Evolutionary conservation across 441 rosid genomes (phyloP).

Genomic region (Populus hybrid): DNA sequence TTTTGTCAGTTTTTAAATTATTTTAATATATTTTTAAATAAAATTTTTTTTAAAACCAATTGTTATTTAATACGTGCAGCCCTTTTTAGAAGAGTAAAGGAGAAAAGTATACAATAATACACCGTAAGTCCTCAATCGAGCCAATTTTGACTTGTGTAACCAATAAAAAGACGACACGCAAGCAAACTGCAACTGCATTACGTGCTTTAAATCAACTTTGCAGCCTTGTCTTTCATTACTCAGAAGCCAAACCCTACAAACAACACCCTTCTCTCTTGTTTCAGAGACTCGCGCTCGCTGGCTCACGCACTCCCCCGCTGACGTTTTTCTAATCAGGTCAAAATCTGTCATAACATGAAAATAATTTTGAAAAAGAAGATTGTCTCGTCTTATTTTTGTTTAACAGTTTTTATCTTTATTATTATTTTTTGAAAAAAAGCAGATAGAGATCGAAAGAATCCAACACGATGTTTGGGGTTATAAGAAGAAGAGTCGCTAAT

Average conservation of each 20-base stretch:
- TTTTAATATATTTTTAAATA: too few relatives aligned
- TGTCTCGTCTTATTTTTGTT: background rate
- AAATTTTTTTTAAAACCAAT: too few relatives aligned
- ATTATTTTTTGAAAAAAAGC: background rate
- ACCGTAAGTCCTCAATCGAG: background rate
- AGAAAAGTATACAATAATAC: too few relatives aligned
- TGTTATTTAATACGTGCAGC: too few relatives aligned
- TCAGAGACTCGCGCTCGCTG: background rate
- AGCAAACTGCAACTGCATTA: background rate
- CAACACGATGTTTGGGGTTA: conserved; percentile 56
- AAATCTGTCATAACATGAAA: background rate
- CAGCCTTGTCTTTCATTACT: background rate
- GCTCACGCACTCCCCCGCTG: background rate
- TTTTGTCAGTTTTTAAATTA: too few relatives aligned
- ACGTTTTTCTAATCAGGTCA: background rate
- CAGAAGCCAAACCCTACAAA: background rate
- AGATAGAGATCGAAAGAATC: conserved; percentile 26
- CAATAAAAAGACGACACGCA: background rate
- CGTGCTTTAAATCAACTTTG: background rate
- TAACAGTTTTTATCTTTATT: background rate
- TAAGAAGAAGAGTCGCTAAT: conserved; percentile 50
- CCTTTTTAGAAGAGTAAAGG: too few relatives aligned
- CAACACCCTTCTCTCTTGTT: background rate
- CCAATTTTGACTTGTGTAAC: background rate
- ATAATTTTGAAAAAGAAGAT: background rate